phyloP scores from a whole-genome alignment of 2,329 filamentous ascomycete species.

The Apiospora arundinis region DNA sequence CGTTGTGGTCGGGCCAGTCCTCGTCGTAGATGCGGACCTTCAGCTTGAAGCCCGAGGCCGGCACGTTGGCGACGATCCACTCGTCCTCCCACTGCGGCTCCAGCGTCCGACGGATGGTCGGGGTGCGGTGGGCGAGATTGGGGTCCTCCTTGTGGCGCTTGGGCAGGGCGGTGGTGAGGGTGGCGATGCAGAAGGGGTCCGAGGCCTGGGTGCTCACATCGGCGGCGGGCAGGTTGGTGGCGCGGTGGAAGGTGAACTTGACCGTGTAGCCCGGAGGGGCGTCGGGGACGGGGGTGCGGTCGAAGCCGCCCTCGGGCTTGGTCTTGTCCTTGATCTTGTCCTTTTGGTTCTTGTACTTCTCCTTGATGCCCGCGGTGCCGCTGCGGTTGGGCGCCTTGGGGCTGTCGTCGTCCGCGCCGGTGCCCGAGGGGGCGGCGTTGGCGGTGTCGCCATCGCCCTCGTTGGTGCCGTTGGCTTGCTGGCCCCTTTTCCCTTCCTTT shows the following conservation, averaged over 20 bases:
- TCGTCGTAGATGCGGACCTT: conserved; percentile 92
- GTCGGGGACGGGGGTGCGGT: conserved; percentile 76
- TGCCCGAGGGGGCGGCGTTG: background rate
- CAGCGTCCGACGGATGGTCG: conserved; percentile 73
- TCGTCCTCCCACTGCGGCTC: conserved; percentile 83
- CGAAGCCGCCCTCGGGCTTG: conserved; percentile 77
- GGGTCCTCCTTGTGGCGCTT: conserved; percentile 88
- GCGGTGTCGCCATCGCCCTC: background rate
- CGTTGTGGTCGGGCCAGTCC: conserved; percentile 84
- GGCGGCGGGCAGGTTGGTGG: conserved; percentile 80
- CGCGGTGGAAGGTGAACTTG: conserved; percentile 83
- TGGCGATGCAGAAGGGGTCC: conserved; percentile 82
- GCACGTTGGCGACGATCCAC: conserved; percentile 90
- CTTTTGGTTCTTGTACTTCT: conserved; percentile 44
- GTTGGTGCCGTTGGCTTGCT: background rate
- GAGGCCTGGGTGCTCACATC: conserved; percentile 80
- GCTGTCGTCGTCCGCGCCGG: background rate
- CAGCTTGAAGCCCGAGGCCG: conserved; percentile 78
- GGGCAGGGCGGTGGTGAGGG: conserved; percentile 73
- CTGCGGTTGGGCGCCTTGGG: background rate
- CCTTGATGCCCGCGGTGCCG: conserved; percentile 37
- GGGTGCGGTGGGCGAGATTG: conserved; percentile 74
- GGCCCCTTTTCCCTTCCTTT: too few relatives aligned
- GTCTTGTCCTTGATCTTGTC: conserved; percentile 47
- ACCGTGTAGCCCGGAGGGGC: conserved; percentile 82